These are phyloP conservation scores for Fusarium armeniacum DNA, from an alignment of 2,329 filamentous ascomycete species.

Conservation along the genomic window DNA sequence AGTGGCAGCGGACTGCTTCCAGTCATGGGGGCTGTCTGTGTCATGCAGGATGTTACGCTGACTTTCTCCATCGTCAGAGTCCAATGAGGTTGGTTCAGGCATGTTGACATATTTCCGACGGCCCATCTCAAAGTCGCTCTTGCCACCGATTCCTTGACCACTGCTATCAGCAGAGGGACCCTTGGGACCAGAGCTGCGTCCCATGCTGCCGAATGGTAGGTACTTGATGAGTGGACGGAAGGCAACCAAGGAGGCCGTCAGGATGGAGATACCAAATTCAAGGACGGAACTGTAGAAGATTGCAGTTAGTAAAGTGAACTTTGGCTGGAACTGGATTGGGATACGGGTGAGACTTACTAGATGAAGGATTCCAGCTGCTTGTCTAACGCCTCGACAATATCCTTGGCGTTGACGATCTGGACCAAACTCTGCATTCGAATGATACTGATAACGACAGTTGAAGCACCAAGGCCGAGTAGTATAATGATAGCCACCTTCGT, in stretches of 20 bases:
- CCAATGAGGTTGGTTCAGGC: neutral
- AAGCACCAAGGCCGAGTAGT: conserved; percentile 9
- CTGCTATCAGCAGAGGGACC: neutral
- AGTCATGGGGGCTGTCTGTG: neutral
- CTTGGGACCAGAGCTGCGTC: conserved; percentile 2
- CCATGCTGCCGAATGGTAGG: conserved; percentile 5
- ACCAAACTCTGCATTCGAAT: conserved; percentile 11
- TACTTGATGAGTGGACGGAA: conserved; percentile 16
- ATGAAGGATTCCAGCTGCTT: conserved; percentile 16
- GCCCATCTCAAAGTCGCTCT: conserved; percentile 2
- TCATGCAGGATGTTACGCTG: conserved; percentile 6
- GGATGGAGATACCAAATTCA: conserved; percentile 11
- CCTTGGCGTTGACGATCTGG: conserved; percentile 1
- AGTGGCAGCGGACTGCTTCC: neutral
- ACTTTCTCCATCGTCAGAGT: conserved; percentile 12
- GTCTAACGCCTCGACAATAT: conserved; percentile 8
- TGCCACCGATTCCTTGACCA: neutral
- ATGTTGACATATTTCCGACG: conserved; percentile 10
- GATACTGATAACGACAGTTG: conserved; percentile 6
- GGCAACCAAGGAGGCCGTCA: conserved; percentile 6
- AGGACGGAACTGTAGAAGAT: neutral
- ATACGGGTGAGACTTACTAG: neutral
- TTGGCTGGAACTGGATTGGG: fast-evolving
- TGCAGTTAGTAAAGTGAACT: neutral
- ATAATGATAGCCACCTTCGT: conserved; percentile 14